A percentile compares a stretch with the other conserved stretches of the same genome.
Evolutionary conservation across 441 rosid genomes (phyloP).

Genomic region (Populus trichocarpa): DNA sequence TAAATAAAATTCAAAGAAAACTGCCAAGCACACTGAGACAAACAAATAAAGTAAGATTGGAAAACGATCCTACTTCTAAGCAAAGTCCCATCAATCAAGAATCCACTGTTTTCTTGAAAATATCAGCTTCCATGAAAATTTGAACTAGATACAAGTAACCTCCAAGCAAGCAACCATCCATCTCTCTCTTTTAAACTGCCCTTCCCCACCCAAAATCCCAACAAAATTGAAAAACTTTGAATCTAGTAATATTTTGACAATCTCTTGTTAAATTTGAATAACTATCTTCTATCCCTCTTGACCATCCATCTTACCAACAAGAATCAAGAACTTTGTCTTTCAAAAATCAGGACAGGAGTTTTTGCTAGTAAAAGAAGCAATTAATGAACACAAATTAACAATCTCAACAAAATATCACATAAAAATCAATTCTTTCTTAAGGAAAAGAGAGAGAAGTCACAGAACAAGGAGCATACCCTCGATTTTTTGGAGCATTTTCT

Average conservation of each 20-base stretch:
- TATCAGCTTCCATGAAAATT: background rate
- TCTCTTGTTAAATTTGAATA: background rate
- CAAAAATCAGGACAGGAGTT: background rate
- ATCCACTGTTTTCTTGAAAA: background rate
- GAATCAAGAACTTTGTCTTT: background rate
- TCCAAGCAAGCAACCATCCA: background rate
- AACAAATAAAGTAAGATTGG: background rate
- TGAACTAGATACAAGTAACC: background rate
- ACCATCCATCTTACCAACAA: background rate
- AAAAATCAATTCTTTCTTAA: background rate
- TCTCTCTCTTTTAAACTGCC: background rate
- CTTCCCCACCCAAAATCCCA: background rate
- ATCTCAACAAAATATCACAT: background rate
- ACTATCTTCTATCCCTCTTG: background rate
- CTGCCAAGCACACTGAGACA: background rate
- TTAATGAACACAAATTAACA: background rate
- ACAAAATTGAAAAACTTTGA: background rate
- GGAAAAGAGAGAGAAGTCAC: background rate
- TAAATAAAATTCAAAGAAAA: conserved; percentile 4
- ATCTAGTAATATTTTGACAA: background rate
- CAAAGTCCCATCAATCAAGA: background rate
- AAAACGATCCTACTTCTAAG: background rate
- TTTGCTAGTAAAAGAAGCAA: background rate
- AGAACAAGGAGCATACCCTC: conserved; percentile 50
- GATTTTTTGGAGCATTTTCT: conserved; percentile 64